A percentile compares a stretch with the other conserved stretches of the same genome.
Conservation (phyloP, 2,329 filamentous ascomycete genomes). For the Curvularia hawaiiensis region DNA sequence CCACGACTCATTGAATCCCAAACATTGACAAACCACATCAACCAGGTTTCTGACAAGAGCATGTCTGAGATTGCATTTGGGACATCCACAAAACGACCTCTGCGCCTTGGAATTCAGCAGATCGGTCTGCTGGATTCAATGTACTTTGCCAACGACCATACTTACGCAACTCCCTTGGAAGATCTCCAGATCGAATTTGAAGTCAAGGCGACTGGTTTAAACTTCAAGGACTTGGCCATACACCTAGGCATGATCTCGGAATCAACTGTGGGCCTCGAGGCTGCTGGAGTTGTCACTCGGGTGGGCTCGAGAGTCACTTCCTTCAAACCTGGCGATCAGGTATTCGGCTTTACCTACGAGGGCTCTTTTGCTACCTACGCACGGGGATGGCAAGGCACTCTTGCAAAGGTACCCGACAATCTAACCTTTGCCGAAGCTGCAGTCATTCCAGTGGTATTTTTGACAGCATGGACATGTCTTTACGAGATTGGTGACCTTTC, state of each 20-base stretch:
- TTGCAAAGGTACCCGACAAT: neutral
- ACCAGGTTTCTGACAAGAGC: neutral
- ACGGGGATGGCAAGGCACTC: neutral
- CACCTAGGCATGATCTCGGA: neutral
- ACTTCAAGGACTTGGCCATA: neutral
- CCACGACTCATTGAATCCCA: neutral
- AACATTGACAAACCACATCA: neutral
- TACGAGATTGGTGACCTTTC: neutral
- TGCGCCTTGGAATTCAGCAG: neutral
- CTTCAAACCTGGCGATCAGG: neutral
- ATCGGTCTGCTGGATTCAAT: neutral
- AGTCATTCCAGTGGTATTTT: constrained; percentile 7
- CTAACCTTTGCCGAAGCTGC: constrained; percentile 1
- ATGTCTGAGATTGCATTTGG: neutral
- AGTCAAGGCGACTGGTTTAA: neutral
- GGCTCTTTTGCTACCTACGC: neutral
- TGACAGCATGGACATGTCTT: constrained; percentile 10
- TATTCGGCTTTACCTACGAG: neutral
- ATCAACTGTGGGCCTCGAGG: neutral
- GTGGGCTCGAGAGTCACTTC: neutral
- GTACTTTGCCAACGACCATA: neutral
- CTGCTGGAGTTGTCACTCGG: neutral
- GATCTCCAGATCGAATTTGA: neutral
- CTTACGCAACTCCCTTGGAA: neutral
- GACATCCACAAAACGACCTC: neutral